Evolutionary conservation across 176 grass and related monocot genomes (phyloP).

Genomic region (Dactylis glomerata): DNA sequence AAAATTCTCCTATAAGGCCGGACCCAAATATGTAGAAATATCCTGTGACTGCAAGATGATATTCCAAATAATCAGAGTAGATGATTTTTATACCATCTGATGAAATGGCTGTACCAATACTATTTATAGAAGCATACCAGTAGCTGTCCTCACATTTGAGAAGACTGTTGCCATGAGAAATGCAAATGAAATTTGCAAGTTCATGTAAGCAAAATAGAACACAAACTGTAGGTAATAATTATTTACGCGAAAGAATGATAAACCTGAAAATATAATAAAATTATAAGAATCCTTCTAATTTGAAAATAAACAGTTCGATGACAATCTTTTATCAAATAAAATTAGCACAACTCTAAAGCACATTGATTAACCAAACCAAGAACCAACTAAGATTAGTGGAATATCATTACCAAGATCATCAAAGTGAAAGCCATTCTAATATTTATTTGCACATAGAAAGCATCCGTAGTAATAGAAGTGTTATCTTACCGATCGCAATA

Average conservation of each 20-base stretch:
- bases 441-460: constrained; percentile 15
- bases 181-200: constrained; percentile 77
- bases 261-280: constrained; percentile 46
- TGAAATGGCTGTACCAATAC: background rate
- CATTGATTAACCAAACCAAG: background rate
- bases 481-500: constrained; percentile 50
- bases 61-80: constrained; percentile 20
- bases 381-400: constrained; percentile 3
- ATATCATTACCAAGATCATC: background rate
- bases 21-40: constrained; percentile 76
- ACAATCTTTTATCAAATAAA: background rate
- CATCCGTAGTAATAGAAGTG: constrained; percentile 14
- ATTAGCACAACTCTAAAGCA: background rate
- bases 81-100: constrained; percentile 17
- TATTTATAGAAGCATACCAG: constrained; percentile 41
- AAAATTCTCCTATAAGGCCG: constrained; percentile 51
- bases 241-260: constrained; percentile 70
- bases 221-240: constrained; percentile 60
- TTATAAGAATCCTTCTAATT: background rate
- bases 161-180: constrained; percentile 66
- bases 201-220: constrained; percentile 73
- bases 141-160: constrained; percentile 66
- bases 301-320: background rate
- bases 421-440: background rate
- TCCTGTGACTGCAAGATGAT: constrained; percentile 61